These are phyloP conservation scores for Leccinum solheimii DNA, from an alignment of 1,284 basidiomycete genomes.

Conservation along the genomic window DNA sequence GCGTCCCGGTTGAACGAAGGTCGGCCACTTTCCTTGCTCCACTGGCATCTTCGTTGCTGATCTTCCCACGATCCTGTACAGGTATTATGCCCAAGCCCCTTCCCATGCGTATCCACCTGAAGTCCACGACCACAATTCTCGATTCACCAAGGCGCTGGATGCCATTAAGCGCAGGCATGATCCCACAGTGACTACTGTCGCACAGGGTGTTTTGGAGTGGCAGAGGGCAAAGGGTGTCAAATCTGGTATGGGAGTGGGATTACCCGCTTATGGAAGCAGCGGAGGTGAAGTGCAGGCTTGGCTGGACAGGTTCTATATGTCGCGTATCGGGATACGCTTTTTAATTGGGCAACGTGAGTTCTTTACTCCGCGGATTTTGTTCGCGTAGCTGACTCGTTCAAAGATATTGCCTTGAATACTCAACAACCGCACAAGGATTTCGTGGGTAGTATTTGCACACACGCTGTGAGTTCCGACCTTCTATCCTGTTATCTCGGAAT, in stretches of 20 bases:
- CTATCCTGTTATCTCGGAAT: constrained; percentile 2
- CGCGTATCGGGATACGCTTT: constrained; percentile 93
- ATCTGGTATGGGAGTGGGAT: constrained; percentile 23
- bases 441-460: constrained; percentile 97
- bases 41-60: constrained; percentile 7
- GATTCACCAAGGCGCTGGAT: constrained; percentile 86
- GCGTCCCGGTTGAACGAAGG: constrained; percentile 77
- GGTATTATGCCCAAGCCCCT: constrained; percentile 81
- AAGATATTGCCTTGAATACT: constrained; percentile 91
- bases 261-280: constrained; percentile 56
- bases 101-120: constrained; percentile 86
- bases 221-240: constrained; percentile 44
- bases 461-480: constrained; percentile 58
- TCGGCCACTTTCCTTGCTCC: constrained; percentile 24
- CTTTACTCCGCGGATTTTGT: neutral
- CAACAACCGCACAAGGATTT: constrained; percentile 87
- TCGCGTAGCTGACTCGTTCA: neutral
- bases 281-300: constrained; percentile 92
- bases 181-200: constrained; percentile 95
- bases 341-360: constrained; percentile 86
- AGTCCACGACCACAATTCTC: constrained; percentile 89
- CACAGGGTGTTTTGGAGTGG: constrained; percentile 85
- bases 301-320: constrained; percentile 97
- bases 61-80: constrained; percentile 31
- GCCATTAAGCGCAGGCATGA: constrained; percentile 94